phyloP scores from a whole-genome alignment of 2,329 filamentous ascomycete species.

The Aureobasidium sp. region DNA sequence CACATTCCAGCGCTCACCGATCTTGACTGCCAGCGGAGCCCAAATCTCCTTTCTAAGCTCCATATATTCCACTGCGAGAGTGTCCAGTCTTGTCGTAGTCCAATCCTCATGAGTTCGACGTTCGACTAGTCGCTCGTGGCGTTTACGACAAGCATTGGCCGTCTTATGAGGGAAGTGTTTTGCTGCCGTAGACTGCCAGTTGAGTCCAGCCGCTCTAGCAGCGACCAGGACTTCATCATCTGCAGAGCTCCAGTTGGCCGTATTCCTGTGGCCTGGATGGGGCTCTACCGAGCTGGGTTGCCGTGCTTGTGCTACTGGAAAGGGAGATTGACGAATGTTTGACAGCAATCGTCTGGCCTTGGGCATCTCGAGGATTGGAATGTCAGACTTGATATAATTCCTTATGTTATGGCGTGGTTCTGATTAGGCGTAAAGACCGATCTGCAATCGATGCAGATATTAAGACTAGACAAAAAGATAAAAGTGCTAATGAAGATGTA shows the following conservation, averaged over 20 bases:
- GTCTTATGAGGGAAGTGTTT: slow-evolving; percentile 70
- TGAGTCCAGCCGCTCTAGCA: slow-evolving; percentile 67
- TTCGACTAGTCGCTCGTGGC: slow-evolving; percentile 78
- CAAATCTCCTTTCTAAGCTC: slow-evolving; percentile 74
- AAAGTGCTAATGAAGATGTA: slow-evolving; percentile 15
- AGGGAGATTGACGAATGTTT: slow-evolving; percentile 19
- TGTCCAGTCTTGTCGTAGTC: slow-evolving; percentile 68
- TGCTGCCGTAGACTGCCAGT: slow-evolving; percentile 75
- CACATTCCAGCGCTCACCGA: slow-evolving; percentile 53
- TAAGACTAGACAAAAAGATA: slow-evolving; percentile 19
- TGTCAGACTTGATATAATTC: neutral
- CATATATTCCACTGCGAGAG: slow-evolving; percentile 72
- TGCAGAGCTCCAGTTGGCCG: slow-evolving; percentile 57
- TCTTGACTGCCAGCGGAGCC: slow-evolving; percentile 60
- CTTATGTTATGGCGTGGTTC: neutral
- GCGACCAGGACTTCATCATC: slow-evolving; percentile 69
- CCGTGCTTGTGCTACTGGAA: slow-evolving; percentile 27
- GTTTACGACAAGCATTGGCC: slow-evolving; percentile 79
- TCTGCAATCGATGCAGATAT: slow-evolving; percentile 14
- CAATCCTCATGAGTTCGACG: slow-evolving; percentile 66
- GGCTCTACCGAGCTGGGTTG: slow-evolving; percentile 24
- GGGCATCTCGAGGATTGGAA: slow-evolving; percentile 31
- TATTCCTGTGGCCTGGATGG: slow-evolving; percentile 29
- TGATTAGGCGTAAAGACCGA: neutral
- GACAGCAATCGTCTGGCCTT: slow-evolving; percentile 34